These are phyloP conservation scores for Boletus sp. DNA, from an alignment of 1,284 basidiomycete genomes.

Conservation along the genomic window DNA sequence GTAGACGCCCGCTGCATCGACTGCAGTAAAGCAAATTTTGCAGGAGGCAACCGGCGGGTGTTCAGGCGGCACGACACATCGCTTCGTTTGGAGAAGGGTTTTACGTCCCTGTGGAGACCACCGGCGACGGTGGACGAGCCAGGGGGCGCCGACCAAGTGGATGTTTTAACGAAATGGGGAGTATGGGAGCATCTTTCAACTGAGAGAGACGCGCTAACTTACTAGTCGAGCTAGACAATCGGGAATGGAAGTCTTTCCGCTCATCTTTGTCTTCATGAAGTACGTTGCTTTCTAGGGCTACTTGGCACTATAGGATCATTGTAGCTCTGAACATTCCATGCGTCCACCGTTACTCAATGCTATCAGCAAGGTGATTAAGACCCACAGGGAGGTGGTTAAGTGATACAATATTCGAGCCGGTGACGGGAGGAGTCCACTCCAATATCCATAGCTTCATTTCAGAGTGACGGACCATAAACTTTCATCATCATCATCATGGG, in stretches of 20 bases:
- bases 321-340: no score
- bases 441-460: neutral
- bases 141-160: neutral
- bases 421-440: no score
- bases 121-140: neutral
- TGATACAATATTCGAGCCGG: no score
- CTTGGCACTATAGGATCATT: no score
- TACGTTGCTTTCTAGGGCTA: no score
- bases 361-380: no score
- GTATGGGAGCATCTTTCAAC: constrained; percentile 21
- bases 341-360: no score
- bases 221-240: neutral
- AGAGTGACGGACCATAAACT: constrained; percentile 14
- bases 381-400: no score
- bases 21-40: constrained; percentile 13
- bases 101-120: constrained; percentile 4
- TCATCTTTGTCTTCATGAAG: neutral
- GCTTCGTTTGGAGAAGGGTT: constrained; percentile 4
- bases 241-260: no score
- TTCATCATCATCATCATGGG: constrained; percentile 6
- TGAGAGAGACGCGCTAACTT: neutral
- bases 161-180: constrained; percentile 22
- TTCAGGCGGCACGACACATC: constrained; percentile 9
- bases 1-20: constrained; percentile 25
- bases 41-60: constrained; percentile 9